A percentile compares a stretch with the other conserved stretches of the same genome.
These are phyloP conservation scores for Coniosporium tulheliwenetii DNA, from an alignment of 2,329 filamentous ascomycete species.

Conservation along the genomic window DNA sequence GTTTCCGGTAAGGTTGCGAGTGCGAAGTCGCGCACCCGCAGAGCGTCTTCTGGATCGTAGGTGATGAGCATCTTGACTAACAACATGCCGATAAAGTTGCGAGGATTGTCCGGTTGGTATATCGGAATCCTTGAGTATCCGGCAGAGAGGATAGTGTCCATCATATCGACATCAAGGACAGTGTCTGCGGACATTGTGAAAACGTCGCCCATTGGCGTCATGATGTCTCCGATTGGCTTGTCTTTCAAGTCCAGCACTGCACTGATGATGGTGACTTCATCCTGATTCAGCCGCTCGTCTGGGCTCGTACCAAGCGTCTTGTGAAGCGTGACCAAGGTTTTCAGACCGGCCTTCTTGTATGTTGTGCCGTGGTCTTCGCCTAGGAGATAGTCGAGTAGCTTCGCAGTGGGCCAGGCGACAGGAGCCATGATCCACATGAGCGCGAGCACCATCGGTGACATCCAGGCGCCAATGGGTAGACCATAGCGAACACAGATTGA, in stretches of 20 bases:
- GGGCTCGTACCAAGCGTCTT: conserved; percentile 76
- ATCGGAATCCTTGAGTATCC: conserved; percentile 96
- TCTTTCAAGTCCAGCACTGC: conserved; percentile 93
- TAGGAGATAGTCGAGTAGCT: conserved; percentile 82
- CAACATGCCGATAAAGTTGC: conserved; percentile 94
- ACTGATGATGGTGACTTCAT: conserved; percentile 97
- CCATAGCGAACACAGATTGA: conserved; percentile 94
- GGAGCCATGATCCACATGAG: conserved; percentile 90
- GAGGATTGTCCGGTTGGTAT: conserved; percentile 65
- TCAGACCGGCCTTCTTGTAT: conserved; percentile 96
- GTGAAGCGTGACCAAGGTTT: conserved; percentile 90
- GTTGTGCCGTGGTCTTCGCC: conserved; percentile 91
- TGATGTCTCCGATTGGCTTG: conserved; percentile 86
- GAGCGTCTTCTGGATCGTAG: conserved; percentile 88
- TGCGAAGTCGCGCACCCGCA: conserved; percentile 76
- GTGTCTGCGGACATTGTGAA: conserved; percentile 96
- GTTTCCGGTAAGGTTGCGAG: conserved; percentile 92
- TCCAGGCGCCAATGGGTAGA: conserved; percentile 84
- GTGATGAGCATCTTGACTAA: conserved; percentile 98
- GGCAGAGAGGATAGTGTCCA: conserved; percentile 83
- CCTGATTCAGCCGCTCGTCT: conserved; percentile 78
- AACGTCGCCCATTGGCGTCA: conserved; percentile 97
- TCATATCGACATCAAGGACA: conserved; percentile 79
- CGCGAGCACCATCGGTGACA: conserved; percentile 70
- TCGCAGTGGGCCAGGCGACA: conserved; percentile 86